Evolutionary conservation across 108 stramenopile species (phyloP), one percentile per base, ranked within the genome.

Genomic region (Nannochloropsis gaditana): DNA sequence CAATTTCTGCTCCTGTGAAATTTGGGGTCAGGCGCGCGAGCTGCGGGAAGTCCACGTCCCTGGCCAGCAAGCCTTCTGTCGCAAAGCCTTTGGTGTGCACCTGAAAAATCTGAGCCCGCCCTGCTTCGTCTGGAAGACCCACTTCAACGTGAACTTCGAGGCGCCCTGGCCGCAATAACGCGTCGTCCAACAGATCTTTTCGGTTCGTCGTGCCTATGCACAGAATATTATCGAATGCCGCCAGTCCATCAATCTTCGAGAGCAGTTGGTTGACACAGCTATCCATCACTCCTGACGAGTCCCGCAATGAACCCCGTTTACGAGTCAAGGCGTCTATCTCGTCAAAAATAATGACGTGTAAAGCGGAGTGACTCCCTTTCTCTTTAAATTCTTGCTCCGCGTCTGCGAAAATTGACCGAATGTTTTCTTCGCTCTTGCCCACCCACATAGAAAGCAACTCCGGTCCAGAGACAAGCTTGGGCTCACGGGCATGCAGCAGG

Each of bases 311-410:
- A 1, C 95, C 95, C 44, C 97, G 91, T 42, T 90, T 88, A n/a
- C 95, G 88, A 45, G 94, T 93, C 80, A 96, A 94, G 21, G 97
- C 95, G 93, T 97, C 97, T 50, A 96, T 95, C 87, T 97, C 97
- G 89, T 97, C 97, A 86, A 97, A 92, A 11, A 96, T 90, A 44
- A 96, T 94, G 43, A 96, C 90, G 80, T 96, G 95, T 90, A 95
- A 85, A 59, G 88, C 84, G 11, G 85, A 47, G 3, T 85, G 80
- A 50, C 85, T 81, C 31, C 85, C 88, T 43, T 2, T 0, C 45
- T 82, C 42, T 43, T 85, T 80, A 43, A 84, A 81, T 31, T 89
- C 88, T 82, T 85, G 50, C 59, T 89, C 85, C 41, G 84, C 85
- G 44, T 84, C 88, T 21, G 79, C 80, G 84, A 88, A 88, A 17